A percentile compares a stretch with the other conserved stretches of the same genome.
phyloP scores from a whole-genome alignment of 2,329 filamentous ascomycete species.

The Eutypa lata region DNA sequence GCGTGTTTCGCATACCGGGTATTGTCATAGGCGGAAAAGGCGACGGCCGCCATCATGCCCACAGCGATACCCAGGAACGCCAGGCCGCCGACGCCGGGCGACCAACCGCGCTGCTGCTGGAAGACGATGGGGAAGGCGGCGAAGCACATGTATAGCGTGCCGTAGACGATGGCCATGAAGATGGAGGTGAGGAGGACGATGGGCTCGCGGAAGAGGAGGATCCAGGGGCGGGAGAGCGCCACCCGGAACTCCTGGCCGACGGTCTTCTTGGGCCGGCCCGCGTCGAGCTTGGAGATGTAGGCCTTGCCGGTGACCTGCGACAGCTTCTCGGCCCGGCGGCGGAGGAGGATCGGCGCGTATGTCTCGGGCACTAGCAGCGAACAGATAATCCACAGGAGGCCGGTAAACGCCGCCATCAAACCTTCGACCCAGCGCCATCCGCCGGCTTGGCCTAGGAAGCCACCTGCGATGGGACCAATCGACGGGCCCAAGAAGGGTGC shows the following conservation, averaged over 20 bases:
- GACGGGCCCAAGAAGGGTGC: slow-evolving; percentile 66
- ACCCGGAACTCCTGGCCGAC: slow-evolving; percentile 52
- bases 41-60: slow-evolving; percentile 60
- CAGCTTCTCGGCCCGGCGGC: slow-evolving; percentile 49
- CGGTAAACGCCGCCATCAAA: slow-evolving; percentile 62
- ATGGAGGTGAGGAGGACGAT: slow-evolving; percentile 64
- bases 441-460: slow-evolving; percentile 60
- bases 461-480: slow-evolving; percentile 62
- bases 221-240: slow-evolving; percentile 62
- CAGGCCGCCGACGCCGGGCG: slow-evolving; percentile 56
- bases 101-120: slow-evolving; percentile 57
- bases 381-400: slow-evolving; percentile 54
- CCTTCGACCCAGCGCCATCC: slow-evolving; percentile 72
- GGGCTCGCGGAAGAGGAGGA: slow-evolving; percentile 67
- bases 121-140: slow-evolving; percentile 66
- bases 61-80: slow-evolving; percentile 67
- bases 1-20: slow-evolving; percentile 47
- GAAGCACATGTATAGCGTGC: slow-evolving; percentile 59
- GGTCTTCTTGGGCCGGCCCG: slow-evolving; percentile 38
- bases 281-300: slow-evolving; percentile 52
- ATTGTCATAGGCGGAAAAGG: slow-evolving; percentile 55
- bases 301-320: slow-evolving; percentile 51
- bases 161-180: slow-evolving; percentile 63
- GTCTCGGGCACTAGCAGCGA: slow-evolving; percentile 56
- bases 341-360: slow-evolving; percentile 56